Evolutionary conservation across 352 stramenopile genomes (phyloP), one percentile per base, ranked within the genome.

Genomic region (Globisporangium sylvaticum): DNA sequence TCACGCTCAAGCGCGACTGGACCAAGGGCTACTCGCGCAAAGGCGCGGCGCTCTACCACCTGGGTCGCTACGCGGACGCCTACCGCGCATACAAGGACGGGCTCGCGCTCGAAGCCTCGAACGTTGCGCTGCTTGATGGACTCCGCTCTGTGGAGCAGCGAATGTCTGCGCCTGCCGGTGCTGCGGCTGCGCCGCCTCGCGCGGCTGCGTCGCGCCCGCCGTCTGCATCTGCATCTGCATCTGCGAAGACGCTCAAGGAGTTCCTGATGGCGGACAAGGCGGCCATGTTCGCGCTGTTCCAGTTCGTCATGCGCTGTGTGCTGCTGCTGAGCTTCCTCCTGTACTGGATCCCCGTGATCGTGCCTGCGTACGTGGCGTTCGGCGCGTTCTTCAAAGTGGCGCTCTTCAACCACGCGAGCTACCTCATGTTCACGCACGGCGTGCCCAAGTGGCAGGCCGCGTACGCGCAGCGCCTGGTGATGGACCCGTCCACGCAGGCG

Each of bases 11-110:
- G 65, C 79, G 78, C 31, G 81, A 83, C 64, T 97, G 88, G 88
- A 69, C 84, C 65, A 96, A 96, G 72, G 90, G 90, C 39, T 97
- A 94, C 72, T 95, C 86, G 39, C 87, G 90, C 62, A 84, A 89
- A n/a, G 89, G 87, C 24, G 80, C 84, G 2, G 88, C 90, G 59
- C 75, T 95, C 31, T 89, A 87, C 66, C 65, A 77, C 57, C 71
- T 94, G 24, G 77, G 77, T 0, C 84, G 84, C 59, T 93, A 84
- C 58, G 58, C 80, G 1, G 87, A 96, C 52, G 87, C 87, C 18
- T 90, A 83, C 66, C 79, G 79, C 62, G 86, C 88, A 55, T 96
- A 95, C 77, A 79, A 89, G 72, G 84, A 91, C 44, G 88, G 88
- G 1, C 72, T 96, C 50, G 74, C 71, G 58, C 68, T 85, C 14